Percentiles rank a stretch among this genome's conserved stretches.
Evolutionary conservation across 768 basidiomycete genomes (phyloP).

Genomic region (Chiua virens): DNA sequence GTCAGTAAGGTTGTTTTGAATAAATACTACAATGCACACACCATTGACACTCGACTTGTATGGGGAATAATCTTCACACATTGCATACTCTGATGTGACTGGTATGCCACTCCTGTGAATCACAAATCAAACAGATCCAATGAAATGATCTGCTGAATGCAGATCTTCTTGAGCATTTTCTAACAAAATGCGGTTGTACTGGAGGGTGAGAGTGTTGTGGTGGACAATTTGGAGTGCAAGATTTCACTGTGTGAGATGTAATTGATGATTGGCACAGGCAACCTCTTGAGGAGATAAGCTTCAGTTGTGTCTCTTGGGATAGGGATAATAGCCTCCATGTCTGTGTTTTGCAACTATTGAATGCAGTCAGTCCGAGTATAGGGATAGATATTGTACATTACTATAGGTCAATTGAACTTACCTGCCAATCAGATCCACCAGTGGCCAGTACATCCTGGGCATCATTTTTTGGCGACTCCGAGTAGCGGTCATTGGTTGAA

Average conservation of each 20-base stretch:
- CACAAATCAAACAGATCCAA: neutral
- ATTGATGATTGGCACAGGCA: neutral
- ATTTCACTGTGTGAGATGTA: neutral
- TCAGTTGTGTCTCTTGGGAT: neutral
- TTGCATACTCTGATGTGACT: neutral
- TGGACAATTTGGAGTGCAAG: constrained; percentile 1
- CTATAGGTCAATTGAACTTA: no score
- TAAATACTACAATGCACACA: no score
- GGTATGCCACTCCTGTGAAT: neutral
- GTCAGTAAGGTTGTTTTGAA: no score
- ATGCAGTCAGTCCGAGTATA: no score
- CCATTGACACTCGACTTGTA: no score
- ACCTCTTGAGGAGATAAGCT: constrained; percentile 2
- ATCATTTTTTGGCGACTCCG: no score
- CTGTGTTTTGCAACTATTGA: no score
- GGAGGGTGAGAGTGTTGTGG: neutral
- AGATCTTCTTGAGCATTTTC: constrained; percentile 2
- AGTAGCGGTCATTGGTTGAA: no score
- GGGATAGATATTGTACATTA: no score
- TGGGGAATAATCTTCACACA: neutral
- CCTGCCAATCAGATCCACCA: no score
- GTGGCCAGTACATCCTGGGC: no score
- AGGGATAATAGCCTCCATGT: neutral
- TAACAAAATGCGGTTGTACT: neutral
- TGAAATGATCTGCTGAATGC: neutral